Evolutionary conservation across 2,329 filamentous ascomycete genomes (phyloP).

Genomic region (Gnomoniopsis sp.): DNA sequence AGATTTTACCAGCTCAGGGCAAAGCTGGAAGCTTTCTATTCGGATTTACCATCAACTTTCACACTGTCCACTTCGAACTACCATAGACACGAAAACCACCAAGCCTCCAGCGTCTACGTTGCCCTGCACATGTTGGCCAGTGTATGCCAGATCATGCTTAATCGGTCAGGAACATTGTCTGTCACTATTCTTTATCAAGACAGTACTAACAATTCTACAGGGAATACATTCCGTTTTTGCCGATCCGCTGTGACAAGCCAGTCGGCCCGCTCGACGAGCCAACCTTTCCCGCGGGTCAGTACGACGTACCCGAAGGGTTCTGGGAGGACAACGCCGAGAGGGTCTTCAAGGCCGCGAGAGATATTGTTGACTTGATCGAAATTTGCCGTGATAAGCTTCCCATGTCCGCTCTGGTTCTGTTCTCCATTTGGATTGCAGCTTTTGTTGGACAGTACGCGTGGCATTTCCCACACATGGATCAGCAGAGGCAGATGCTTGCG

Average conservation of each 20-base stretch:
- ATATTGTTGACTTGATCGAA: constrained; percentile 62
- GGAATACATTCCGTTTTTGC: constrained; percentile 66
- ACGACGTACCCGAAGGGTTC: constrained; percentile 46
- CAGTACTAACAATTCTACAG: constrained; percentile 2
- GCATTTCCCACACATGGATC: constrained; percentile 68
- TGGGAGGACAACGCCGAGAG: constrained; percentile 61
- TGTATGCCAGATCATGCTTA: constrained; percentile 64
- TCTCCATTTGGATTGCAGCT: constrained; percentile 64
- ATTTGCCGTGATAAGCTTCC: constrained; percentile 60
- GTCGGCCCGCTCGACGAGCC: constrained; percentile 58
- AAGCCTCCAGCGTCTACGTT: constrained; percentile 61
- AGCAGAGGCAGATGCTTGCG: constrained; percentile 46
- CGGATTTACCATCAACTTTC: constrained; percentile 51
- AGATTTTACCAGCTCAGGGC: constrained; percentile 51
- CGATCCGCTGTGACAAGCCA: constrained; percentile 49
- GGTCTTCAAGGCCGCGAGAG: constrained; percentile 59
- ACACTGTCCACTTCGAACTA: constrained; percentile 60
- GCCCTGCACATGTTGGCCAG: constrained; percentile 64
- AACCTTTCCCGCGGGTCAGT: constrained; percentile 43
- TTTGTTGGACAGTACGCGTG: constrained; percentile 64
- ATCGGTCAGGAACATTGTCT: constrained; percentile 35
- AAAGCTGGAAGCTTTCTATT: constrained; percentile 51
- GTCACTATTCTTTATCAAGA: background rate
- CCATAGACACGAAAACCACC: constrained; percentile 61
- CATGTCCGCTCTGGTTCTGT: constrained; percentile 65